A percentile compares a stretch with the other conserved stretches of the same genome.
Conservation (phyloP, 2,329 filamentous ascomycete species). For the Pseudogymnoascus sp. region DNA sequence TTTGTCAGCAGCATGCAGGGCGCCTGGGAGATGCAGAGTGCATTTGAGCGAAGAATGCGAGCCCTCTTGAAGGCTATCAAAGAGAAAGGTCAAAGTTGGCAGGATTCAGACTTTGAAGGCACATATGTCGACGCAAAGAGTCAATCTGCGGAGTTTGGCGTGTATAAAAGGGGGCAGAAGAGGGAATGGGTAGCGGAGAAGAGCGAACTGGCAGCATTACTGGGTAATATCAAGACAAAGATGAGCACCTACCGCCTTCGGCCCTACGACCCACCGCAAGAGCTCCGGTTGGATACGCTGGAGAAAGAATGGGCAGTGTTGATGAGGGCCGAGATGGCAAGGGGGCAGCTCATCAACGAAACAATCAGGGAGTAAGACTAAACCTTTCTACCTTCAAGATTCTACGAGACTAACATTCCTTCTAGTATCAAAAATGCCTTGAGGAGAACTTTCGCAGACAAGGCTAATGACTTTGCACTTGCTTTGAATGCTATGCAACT, state of each 20-base stretch:
- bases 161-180: conserved; percentile 89
- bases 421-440: conserved; percentile 86
- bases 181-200: conserved; percentile 96
- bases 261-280: conserved; percentile 81
- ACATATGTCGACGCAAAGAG: conserved; percentile 89
- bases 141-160: conserved; percentile 72
- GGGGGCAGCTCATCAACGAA: conserved; percentile 93
- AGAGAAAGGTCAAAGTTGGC: conserved; percentile 69
- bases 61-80: conserved; percentile 70
- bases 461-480: conserved; percentile 95
- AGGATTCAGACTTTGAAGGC: conserved; percentile 74
- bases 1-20: conserved; percentile 99
- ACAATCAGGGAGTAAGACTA: conserved; percentile 79
- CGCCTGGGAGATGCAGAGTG: conserved; percentile 98
- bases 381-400: conserved; percentile 10
- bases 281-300: conserved; percentile 73
- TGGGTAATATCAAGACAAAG: conserved; percentile 99
- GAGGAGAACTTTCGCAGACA: conserved; percentile 89
- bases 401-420: conserved; percentile 26
- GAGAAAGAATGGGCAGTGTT: conserved; percentile 76
- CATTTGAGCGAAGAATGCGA: conserved; percentile 85
- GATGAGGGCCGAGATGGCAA: conserved; percentile 76
- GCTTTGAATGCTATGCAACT: conserved; percentile 91
- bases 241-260: conserved; percentile 87
- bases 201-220: conserved; percentile 82